A percentile compares a stretch with the other conserved stretches of the same genome.
Conservation (phyloP, 2,329 filamentous ascomycete species). For the Epichloe elymi region DNA sequence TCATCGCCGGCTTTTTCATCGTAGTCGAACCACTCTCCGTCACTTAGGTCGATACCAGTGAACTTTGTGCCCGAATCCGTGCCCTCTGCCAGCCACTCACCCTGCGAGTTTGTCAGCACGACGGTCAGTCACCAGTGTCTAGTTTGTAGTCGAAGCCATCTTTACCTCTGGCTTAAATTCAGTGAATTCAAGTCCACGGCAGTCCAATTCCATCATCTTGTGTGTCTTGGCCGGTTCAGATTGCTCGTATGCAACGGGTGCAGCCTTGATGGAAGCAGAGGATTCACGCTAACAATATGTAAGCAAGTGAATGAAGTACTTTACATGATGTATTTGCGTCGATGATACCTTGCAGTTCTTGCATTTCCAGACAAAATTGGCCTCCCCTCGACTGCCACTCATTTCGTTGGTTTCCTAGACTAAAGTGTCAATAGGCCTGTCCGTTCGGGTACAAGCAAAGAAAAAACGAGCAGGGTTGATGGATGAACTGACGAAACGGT, state of each 20-base stretch:
- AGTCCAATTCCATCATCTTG: slow-evolving; percentile 84
- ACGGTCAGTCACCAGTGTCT: neutral
- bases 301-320: neutral
- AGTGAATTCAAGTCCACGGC: slow-evolving; percentile 80
- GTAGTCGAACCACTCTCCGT: slow-evolving; percentile 97
- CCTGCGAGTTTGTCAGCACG: slow-evolving; percentile 33
- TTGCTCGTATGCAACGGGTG: slow-evolving; percentile 59
- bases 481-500: slow-evolving; percentile 59
- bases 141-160: neutral
- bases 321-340: neutral
- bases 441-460: slow-evolving; percentile 1
- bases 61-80: slow-evolving; percentile 73
- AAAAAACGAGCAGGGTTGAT: neutral
- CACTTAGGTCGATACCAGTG: slow-evolving; percentile 62
- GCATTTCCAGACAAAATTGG: slow-evolving; percentile 99
- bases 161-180: slow-evolving; percentile 80
- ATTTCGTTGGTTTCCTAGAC: slow-evolving; percentile 74
- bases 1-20: slow-evolving; percentile 88
- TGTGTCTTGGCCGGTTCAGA: slow-evolving; percentile 59
- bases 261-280: slow-evolving; percentile 68
- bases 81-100: slow-evolving; percentile 80
- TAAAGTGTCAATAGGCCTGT: slow-evolving; percentile 4
- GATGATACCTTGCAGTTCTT: slow-evolving; percentile 78
- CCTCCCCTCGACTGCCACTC: slow-evolving; percentile 85
- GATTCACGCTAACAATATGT: slow-evolving; percentile 52